These are phyloP conservation scores for Climacium dendroides DNA, from an alignment of 225 moss, liverwort and hornwort genomes.

Conservation along the genomic window DNA sequence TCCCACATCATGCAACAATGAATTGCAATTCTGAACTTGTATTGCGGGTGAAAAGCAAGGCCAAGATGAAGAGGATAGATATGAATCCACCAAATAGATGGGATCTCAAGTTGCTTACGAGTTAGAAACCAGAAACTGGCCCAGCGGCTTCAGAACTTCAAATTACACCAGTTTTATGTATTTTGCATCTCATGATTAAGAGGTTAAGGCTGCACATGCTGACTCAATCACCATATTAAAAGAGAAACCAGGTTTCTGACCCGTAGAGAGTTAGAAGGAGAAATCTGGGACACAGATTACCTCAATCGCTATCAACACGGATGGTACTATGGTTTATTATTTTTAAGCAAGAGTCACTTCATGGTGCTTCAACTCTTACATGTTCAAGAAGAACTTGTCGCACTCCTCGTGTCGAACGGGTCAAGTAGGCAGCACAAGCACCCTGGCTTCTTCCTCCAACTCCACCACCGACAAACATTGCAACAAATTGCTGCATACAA, in stretches of 20 bases:
- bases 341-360: background rate
- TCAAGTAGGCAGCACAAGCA: conserved; percentile 69
- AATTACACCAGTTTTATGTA: background rate
- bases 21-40: background rate
- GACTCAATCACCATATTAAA: background rate
- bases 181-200: background rate
- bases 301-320: background rate
- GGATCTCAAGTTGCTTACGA: background rate
- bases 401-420: conserved; percentile 79
- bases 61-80: background rate
- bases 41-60: background rate
- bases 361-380: conserved; percentile 25
- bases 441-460: conserved; percentile 47
- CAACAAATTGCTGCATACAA: conserved; percentile 83
- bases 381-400: conserved; percentile 71
- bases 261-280: background rate
- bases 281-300: background rate
- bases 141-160: background rate
- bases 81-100: background rate
- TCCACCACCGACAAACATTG: conserved; percentile 85
- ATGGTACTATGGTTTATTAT: background rate
- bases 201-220: background rate
- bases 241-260: background rate
- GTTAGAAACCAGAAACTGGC: background rate
- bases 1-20: background rate